These are phyloP conservation scores for Teunomyces barrocoloradensis DNA, from an alignment of 805 yeast species.

Conservation along the genomic window DNA sequence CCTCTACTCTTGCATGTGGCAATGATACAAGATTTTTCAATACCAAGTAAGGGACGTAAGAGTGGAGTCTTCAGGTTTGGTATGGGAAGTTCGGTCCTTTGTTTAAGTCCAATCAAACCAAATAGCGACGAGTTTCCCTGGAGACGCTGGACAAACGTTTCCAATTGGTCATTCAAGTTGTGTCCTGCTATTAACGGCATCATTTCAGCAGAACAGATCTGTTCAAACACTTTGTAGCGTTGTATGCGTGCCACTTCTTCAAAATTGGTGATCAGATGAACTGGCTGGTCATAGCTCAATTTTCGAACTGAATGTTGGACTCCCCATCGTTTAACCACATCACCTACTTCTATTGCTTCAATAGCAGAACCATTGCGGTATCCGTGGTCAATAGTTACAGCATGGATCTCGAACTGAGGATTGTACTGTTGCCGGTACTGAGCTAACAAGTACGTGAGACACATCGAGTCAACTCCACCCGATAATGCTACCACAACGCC, in stretches of 20 bases:
- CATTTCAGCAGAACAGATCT: conserved; percentile 37
- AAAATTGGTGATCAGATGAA: conserved; percentile 35
- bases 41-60: conserved; percentile 53
- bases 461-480: conserved; percentile 84
- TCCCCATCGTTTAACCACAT: conserved; percentile 30
- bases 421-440: conserved; percentile 29
- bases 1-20: conserved; percentile 40
- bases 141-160: conserved; percentile 61
- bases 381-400: conserved; percentile 67
- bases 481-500: conserved; percentile 58
- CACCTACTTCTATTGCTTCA: conserved; percentile 49
- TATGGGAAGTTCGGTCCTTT: conserved; percentile 25
- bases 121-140: conserved; percentile 36
- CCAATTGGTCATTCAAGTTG: conserved; percentile 68
- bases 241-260: conserved; percentile 60
- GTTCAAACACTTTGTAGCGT: conserved; percentile 46
- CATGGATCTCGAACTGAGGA: conserved; percentile 37
- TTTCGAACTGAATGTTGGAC: conserved; percentile 29
- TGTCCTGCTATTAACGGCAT: conserved; percentile 59
- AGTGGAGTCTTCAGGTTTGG: conserved; percentile 14
- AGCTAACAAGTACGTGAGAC: conserved; percentile 51
- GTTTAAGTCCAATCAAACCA: conserved; percentile 60
- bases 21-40: conserved; percentile 44
- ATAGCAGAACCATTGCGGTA: conserved; percentile 45
- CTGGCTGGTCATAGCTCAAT: conserved; percentile 24